Evolutionary conservation across 805 yeast species (phyloP), one percentile per base, ranked within the genome.

Genomic region (Teunomyces panamensis): DNA sequence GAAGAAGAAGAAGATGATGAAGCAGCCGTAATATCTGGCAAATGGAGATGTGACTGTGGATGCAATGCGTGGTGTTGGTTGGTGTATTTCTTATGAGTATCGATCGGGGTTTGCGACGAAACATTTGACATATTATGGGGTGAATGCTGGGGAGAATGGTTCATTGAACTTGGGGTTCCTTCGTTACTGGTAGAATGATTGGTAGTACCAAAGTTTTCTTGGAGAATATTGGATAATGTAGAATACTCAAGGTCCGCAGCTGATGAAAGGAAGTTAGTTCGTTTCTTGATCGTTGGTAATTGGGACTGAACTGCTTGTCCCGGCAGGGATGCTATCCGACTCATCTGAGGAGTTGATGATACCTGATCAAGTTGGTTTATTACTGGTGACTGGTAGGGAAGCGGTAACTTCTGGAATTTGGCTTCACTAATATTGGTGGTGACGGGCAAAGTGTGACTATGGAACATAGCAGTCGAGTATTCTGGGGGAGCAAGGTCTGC

Each of bases 191-290:
- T 62, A 24, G 64, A 56, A 35, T 58, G 62, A 27, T 52, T 56
- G 20, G 50, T 52, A 42, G 54, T 59, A 47, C 65, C 56, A 43
- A 65, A 58, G 49, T 68, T 75, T 43, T 79, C 81, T 30, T 80
- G 80, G 32, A 84, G 74, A 43, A 86, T 85, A 50, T 75, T 80
- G 7, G 89, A 84, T 28, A 86, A 65, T 3, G 85, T 81, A 3
- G 88, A 77, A 56, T 86, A 85, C 56, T 86, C 94, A 44, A 84
- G 68, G 57, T 84, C 85, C 0, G 89, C 90, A 1, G 94, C 90
- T 30, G 79, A 71, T 1, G 89, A 83, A 50, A 85, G 59, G 56
- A 85, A 85, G 50, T 78, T 73, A 57, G 57, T 79, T 56, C 65
- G 61, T 58, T 64, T 56, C 39, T 37, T 37, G 9, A 37, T 26